phyloP scores from a whole-genome alignment of 208 protist genomes.

The Phytomonas sp. region DNA sequence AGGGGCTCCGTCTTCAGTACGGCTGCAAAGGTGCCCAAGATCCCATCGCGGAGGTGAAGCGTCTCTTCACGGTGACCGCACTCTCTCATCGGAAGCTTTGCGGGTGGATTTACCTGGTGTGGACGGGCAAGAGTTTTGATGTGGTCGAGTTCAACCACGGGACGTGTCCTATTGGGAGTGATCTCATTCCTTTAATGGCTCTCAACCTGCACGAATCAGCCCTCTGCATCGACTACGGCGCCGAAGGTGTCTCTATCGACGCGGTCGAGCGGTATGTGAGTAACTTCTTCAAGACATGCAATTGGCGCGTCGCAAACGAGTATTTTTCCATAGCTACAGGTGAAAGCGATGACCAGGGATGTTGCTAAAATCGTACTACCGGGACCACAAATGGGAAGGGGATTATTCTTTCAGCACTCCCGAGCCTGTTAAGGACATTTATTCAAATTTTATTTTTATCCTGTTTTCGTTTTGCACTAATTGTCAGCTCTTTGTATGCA shows the following conservation, averaged over 20 bases:
- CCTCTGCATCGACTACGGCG: constrained; percentile 49
- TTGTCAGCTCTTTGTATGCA: not conserved
- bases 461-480: constrained; percentile 13
- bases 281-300: constrained; percentile 86
- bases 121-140: constrained; percentile 75
- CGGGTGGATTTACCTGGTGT: constrained; percentile 84
- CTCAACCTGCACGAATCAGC: constrained; percentile 72
- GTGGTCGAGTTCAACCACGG: constrained; percentile 72
- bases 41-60: constrained; percentile 52
- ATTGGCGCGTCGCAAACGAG: constrained; percentile 60
- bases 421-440: not conserved
- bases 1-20: constrained; percentile 74
- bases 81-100: constrained; percentile 50
- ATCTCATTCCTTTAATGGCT: constrained; percentile 64
- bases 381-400: constrained; percentile 6
- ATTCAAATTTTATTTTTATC: constrained; percentile 2
- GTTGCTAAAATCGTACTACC: constrained; percentile 6
- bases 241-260: constrained; percentile 1
- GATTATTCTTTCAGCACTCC: not conserved
- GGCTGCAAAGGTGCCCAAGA: constrained; percentile 45
- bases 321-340: constrained; percentile 26
- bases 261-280: constrained; percentile 54
- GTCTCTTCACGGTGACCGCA: constrained; percentile 33
- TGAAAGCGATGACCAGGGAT: not conserved
- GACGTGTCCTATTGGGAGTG: constrained; percentile 59